phyloP scores from a whole-genome alignment of 352 stramenopile species.

The Pythium myriotylum region DNA sequence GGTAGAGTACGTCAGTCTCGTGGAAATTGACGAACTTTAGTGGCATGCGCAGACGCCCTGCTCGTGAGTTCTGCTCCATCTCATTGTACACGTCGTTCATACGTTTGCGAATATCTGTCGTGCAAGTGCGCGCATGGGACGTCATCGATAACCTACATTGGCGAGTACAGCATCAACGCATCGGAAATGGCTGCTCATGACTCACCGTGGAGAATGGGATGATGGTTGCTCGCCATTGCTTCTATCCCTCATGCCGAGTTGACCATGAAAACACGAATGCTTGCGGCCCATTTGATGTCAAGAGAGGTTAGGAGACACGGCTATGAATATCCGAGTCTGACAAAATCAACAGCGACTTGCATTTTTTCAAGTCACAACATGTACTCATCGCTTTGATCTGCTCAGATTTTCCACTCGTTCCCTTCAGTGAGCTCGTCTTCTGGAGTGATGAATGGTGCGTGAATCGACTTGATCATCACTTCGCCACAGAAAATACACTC shows the following conservation, averaged over 20 bases:
- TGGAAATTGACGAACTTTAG: slow-evolving; percentile 75
- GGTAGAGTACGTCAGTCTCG: slow-evolving; percentile 71
- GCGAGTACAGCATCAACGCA: background rate
- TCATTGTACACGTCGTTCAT: slow-evolving; percentile 72
- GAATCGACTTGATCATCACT: slow-evolving; percentile 96
- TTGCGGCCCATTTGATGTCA: no score
- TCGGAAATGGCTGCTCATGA: no score
- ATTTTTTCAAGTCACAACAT: slow-evolving; percentile 25
- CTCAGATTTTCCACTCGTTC: slow-evolving; percentile 84
- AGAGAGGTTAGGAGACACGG: no score
- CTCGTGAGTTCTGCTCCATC: slow-evolving; percentile 54
- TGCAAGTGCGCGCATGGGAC: slow-evolving; percentile 14
- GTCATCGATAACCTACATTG: slow-evolving; percentile 10
- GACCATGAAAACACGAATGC: no score
- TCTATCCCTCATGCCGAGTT: no score
- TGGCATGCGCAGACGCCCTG: slow-evolving; percentile 55
- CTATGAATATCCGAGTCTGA: slow-evolving; percentile 19
- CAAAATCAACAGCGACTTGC: slow-evolving; percentile 16
- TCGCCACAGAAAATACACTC: slow-evolving; percentile 95
- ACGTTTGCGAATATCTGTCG: slow-evolving; percentile 33
- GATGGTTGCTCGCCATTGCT: no score
- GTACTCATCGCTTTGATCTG: slow-evolving; percentile 3
- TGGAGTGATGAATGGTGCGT: slow-evolving; percentile 89
- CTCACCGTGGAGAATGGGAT: slow-evolving; percentile 12
- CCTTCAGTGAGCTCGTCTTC: slow-evolving; percentile 85